Base-by-base conservation (phyloP, 805 yeast species). In the Yamadazyma laniorum region DNA sequence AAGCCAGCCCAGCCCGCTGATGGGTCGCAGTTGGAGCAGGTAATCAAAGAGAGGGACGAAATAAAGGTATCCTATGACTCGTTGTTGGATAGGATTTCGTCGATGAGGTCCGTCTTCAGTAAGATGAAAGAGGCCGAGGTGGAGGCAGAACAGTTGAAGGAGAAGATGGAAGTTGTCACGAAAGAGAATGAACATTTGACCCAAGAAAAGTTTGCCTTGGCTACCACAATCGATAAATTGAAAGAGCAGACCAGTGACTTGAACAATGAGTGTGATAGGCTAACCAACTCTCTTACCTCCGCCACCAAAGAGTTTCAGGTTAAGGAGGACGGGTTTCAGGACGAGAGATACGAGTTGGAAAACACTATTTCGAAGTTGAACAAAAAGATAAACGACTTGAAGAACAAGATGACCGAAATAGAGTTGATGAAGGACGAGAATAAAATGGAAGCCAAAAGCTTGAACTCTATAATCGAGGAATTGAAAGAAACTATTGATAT, bases 101-200 rank as follows among this genome's bases (percentile, higher is more conserved):
- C 85, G 2, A 84, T 85, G 91, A 85, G 83, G 48, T 65, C 81
- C 1, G 74, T 85, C 2, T 85, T 85, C 57, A 61, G 59, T 36
- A 84, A 85, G 47, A 82, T 84, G 86, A 82, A 84, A 52, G 82
- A 77, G 40, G 66, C 87, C 0, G 82, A 84, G 52, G 61, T 58
- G 3, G 85, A 83, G 48, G 63, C 85, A 14, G 86, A 75, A 29
- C 65, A 62, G 4, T 68, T 75, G 1, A 75, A 76, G 47, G 75
- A 65, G 40, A 45, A 49, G 37, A 16, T 44, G 25, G 41, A 34
- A 19, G n/a, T 28, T 12, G 28, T 44, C 18, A 31, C 29, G 6
- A 34, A 27, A 2, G 42, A 42, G 15, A 33, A 48, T 1, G 53
- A 48, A 12, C 34, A 27, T 14, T 25, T 36, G 12, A 29, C 25